Percentiles rank a stretch among this genome's conserved stretches.
These are phyloP conservation scores for Aspergillus costaricaensis DNA, from an alignment of 2,329 filamentous ascomycete species.

Conservation along the genomic window DNA sequence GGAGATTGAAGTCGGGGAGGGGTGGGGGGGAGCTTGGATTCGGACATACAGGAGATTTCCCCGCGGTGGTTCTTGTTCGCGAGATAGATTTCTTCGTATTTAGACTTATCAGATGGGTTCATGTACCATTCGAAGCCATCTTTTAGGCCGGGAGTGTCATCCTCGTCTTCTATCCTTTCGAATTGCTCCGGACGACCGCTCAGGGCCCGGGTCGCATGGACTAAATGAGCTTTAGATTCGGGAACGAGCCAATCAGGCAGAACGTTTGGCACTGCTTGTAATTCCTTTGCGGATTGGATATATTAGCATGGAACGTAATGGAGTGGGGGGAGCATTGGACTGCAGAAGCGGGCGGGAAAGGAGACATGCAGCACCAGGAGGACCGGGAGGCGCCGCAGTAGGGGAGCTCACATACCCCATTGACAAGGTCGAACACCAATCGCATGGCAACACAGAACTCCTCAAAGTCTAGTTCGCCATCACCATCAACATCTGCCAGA, in stretches of 20 bases:
- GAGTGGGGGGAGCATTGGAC: background rate
- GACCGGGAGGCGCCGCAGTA: background rate
- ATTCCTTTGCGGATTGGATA: slow-evolving; percentile 62
- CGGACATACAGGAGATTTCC: slow-evolving; percentile 70
- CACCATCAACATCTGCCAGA: slow-evolving; percentile 92
- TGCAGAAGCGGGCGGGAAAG: background rate
- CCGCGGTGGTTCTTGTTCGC: slow-evolving; percentile 87
- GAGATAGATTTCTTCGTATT: slow-evolving; percentile 97
- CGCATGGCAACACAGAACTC: slow-evolving; percentile 99
- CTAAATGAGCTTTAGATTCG: slow-evolving; percentile 88
- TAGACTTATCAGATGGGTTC: slow-evolving; percentile 83
- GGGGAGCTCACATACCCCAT: slow-evolving; percentile 66
- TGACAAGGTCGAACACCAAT: slow-evolving; percentile 94
- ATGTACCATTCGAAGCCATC: slow-evolving; percentile 99
- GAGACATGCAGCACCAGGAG: slow-evolving; percentile 3
- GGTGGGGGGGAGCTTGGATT: background rate
- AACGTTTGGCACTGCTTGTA: slow-evolving; percentile 78
- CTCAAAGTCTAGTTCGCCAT: slow-evolving; percentile 97
- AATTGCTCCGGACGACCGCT: slow-evolving; percentile 79
- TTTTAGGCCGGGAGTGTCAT: slow-evolving; percentile 80
- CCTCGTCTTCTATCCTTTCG: slow-evolving; percentile 76
- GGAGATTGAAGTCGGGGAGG: background rate
- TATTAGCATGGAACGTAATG: slow-evolving; percentile 9
- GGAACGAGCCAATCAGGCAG: slow-evolving; percentile 97
- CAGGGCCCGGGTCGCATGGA: slow-evolving; percentile 78